phyloP scores from a whole-genome alignment of 192 early-diverging fungal species.

The Allomyces javanicus region DNA sequence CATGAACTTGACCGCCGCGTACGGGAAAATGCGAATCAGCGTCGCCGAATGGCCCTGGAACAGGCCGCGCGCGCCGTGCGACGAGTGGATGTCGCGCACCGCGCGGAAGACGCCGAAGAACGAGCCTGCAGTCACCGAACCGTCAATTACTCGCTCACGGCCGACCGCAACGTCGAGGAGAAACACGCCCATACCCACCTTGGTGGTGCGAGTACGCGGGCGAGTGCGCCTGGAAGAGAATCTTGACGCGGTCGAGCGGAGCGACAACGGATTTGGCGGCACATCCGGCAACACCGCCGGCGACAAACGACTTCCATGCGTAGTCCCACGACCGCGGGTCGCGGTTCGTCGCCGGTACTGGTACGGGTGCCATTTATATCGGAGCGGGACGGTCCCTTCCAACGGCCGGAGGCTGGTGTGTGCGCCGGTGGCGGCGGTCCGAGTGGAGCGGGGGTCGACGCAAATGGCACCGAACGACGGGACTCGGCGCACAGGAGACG shows the following conservation, averaged over 20 bases:
- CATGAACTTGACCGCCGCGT: slow-evolving; percentile 93
- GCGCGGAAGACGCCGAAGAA: slow-evolving; percentile 68
- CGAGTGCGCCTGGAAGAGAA: slow-evolving; percentile 62
- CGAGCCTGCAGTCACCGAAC: slow-evolving; percentile 24
- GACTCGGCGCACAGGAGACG: too few species aligned
- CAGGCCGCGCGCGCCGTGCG: slow-evolving; percentile 54
- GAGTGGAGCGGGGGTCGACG: too few species aligned
- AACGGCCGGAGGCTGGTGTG: too few species aligned
- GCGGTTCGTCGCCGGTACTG: background rate
- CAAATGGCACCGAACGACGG: too few species aligned
- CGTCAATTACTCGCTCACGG: background rate
- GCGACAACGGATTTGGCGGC: slow-evolving; percentile 56
- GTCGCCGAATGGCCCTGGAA: slow-evolving; percentile 93
- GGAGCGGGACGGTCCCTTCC: too few species aligned
- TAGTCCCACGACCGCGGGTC: slow-evolving; percentile 18
- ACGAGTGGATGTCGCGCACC: slow-evolving; percentile 43
- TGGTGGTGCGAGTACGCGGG: slow-evolving; percentile 45
- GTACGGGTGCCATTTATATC: background rate
- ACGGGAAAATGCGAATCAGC: slow-evolving; percentile 85
- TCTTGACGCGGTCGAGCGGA: slow-evolving; percentile 68
- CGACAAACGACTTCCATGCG: slow-evolving; percentile 23
- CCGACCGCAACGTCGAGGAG: background rate
- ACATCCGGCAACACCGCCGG: slow-evolving; percentile 37
- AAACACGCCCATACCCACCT: slow-evolving; percentile 14
- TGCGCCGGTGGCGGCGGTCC: too few species aligned